These are phyloP conservation scores for Hanseniaspora nectarophila DNA, from an alignment of 805 yeast species.

Conservation along the genomic window DNA sequence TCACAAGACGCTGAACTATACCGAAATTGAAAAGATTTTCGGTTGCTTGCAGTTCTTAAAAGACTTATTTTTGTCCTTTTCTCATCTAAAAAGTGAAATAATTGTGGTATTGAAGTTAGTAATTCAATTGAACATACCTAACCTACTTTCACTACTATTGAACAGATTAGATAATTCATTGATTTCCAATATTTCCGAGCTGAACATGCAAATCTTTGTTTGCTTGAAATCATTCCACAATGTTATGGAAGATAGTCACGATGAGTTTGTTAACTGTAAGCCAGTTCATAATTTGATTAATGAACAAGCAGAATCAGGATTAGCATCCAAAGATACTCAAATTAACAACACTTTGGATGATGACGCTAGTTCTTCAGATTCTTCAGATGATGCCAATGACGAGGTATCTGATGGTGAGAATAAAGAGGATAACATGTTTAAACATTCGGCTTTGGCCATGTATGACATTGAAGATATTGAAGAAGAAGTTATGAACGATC, in stretches of 20 bases:
- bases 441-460: conserved; percentile 88
- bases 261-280: background rate
- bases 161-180: conserved; percentile 48
- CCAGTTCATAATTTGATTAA: background rate
- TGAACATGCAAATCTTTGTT: background rate
- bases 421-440: conserved; percentile 69
- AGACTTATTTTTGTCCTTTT: conserved; percentile 29
- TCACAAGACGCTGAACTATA: conserved; percentile 18
- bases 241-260: background rate
- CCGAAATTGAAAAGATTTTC: background rate
- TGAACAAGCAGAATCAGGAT: background rate
- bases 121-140: conserved; percentile 54
- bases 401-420: conserved; percentile 46
- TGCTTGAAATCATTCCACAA: background rate
- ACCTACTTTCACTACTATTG: conserved; percentile 45
- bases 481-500: conserved; percentile 43
- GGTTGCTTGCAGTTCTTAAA: background rate
- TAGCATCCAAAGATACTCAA: background rate
- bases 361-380: conserved; percentile 42
- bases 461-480: conserved; percentile 70
- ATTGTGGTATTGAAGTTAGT: conserved; percentile 53
- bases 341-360: background rate
- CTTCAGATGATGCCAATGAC: conserved; percentile 43
- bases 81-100: conserved; percentile 41
- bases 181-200: background rate